phyloP scores from a whole-genome alignment of 2,329 filamentous ascomycete genomes.

The Zymoseptoria tritici region DNA sequence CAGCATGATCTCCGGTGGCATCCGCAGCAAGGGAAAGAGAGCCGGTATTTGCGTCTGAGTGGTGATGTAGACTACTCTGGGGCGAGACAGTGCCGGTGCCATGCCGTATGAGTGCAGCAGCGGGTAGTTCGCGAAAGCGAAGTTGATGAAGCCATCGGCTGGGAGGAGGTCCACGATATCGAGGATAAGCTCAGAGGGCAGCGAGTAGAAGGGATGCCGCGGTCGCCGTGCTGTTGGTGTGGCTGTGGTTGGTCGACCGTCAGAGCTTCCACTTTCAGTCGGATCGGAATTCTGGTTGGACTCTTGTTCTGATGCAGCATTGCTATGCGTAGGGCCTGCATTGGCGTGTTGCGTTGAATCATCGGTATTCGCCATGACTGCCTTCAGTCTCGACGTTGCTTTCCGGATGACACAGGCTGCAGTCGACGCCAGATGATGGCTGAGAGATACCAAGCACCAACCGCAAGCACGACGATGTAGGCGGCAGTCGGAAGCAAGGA shows the following conservation, averaged over 20 bases:
- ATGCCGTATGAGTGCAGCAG: conserved; percentile 34
- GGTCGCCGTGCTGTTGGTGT: conserved; percentile 6
- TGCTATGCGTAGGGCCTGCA: not conserved
- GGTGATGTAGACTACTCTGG: conserved; percentile 25
- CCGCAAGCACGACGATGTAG: conserved; percentile 59
- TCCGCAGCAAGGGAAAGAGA: conserved; percentile 22
- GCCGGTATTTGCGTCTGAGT: conserved; percentile 24
- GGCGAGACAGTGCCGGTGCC: conserved; percentile 27
- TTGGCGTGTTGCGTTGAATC: not conserved
- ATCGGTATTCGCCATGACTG: not conserved
- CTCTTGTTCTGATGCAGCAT: not conserved
- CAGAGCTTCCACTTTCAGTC: not conserved
- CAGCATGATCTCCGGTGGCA: conserved; percentile 37
- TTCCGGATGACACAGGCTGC: conserved; percentile 8
- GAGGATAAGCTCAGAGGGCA: conserved; percentile 43
- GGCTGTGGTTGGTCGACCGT: conserved; percentile 1
- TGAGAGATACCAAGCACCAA: conserved; percentile 46
- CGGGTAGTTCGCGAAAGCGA: conserved; percentile 42
- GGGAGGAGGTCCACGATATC: conserved; percentile 37
- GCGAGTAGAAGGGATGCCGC: conserved; percentile 31
- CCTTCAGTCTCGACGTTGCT: conserved; percentile 21
- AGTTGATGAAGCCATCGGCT: conserved; percentile 36
- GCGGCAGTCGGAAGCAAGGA: conserved; percentile 65
- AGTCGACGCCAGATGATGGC: conserved; percentile 34
- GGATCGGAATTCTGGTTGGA: not conserved